phyloP scores from a whole-genome alignment of 176 grass and related monocot genomes.

The Raddia distichophylla region DNA sequence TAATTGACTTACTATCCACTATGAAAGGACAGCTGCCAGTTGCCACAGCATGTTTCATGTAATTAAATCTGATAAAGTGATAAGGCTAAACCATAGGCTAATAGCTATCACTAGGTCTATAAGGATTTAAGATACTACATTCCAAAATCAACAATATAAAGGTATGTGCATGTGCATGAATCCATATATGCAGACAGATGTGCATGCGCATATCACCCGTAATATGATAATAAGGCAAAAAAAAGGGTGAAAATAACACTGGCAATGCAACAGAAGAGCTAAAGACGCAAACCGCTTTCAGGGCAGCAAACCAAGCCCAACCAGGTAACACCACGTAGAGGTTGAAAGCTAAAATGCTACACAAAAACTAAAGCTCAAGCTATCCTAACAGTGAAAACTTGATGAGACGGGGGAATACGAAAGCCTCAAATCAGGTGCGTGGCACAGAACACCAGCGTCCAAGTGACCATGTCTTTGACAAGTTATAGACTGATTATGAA shows the following conservation, averaged over 20 bases:
- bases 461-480: not conserved
- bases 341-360: not conserved
- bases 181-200: constrained; percentile 13
- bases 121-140: constrained; percentile 12
- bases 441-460: not conserved
- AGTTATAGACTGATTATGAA: not conserved
- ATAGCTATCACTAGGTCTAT: constrained; percentile 1
- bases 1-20: constrained; percentile 5
- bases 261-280: constrained; percentile 33
- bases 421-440: not conserved
- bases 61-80: constrained; percentile 2
- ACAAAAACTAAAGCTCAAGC: not conserved
- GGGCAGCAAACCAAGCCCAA: constrained; percentile 10
- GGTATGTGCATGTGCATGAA: constrained; percentile 31
- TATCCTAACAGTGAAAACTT: not conserved
- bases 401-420: not conserved
- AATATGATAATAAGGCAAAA: constrained; percentile 11
- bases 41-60: constrained; percentile 8
- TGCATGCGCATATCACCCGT: constrained; percentile 28
- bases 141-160: constrained; percentile 5
- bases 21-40: not conserved
- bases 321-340: not conserved
- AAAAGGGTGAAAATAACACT: not conserved
- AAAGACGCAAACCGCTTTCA: not conserved
- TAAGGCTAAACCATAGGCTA: not conserved